Base-by-base conservation (phyloP, 225 moss, liverwort and hornwort genomes). In the Polytrichum commune region DNA sequence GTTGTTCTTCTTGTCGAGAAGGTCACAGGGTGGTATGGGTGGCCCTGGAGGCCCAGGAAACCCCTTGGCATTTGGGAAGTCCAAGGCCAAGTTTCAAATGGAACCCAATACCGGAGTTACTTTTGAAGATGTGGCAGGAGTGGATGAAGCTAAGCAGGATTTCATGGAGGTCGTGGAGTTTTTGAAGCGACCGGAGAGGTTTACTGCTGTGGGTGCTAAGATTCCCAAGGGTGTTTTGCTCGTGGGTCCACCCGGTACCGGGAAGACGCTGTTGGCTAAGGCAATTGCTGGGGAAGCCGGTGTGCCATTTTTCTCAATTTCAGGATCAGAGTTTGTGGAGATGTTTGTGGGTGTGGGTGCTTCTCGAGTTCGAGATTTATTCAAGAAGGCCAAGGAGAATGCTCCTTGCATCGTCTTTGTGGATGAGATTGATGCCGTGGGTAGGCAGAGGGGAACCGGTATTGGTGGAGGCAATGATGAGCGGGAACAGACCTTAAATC, bases 281-380 rank as follows among this genome's bases (percentile, higher is more conserved):
- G 89, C 89, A 25, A 89, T 89, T 74, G 89, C 89, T 26, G 89
- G 89, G 6, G 89, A 89, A 72, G 89, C 89, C 19, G 89, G 89
- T 2, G 89, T 89, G 6, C 89, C 89, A 4, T 89, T 89, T 66
- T 89, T 89, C 68, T 89, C 89, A 53, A 89, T 89, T 29, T 89
- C 89, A 5, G 89, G 89, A 55, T 89, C 89, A 27, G 89, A 89
- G 62, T 89, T 89, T 73, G 89, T 89, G 65, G 89, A 89, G 58
- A 89, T 89, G 89, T 89, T 89, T 25, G 89, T 89, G 10, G 89
- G 89, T 72, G 89, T 89, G 28, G 89, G 89, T 72, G 89, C 89
- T 5, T 89, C 89, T 22, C 78, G 89, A 8, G 89, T 89, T 27
- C 82, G 89, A 65, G 89, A 89, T 71, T 67, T 89, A 16, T 89